A percentile compares a stretch with the other conserved stretches of the same genome.
Evolutionary conservation across 2,329 filamentous ascomycete species (phyloP).

Genomic region (Didymella pomorum): DNA sequence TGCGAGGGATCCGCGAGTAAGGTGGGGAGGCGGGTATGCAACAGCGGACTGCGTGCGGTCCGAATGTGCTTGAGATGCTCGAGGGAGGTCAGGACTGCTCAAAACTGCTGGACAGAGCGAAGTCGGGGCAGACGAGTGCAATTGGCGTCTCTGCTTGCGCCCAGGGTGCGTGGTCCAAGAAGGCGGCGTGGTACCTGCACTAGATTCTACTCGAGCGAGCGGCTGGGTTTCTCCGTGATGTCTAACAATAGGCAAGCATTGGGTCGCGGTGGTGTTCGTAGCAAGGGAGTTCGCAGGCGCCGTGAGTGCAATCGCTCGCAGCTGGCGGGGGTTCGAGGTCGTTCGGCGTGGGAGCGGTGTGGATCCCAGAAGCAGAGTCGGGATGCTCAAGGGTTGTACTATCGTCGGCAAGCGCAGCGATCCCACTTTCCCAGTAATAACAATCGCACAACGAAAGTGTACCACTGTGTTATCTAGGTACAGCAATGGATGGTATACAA

Average conservation of each 20-base stretch:
- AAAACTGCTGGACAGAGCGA: background rate
- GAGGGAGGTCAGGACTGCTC: background rate
- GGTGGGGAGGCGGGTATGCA: background rate
- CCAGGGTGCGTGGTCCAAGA: constrained; percentile 8
- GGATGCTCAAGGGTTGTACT: constrained; percentile 29
- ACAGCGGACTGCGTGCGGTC: background rate
- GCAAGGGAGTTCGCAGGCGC: constrained; percentile 23
- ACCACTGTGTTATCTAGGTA: constrained; percentile 7
- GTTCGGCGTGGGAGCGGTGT: constrained; percentile 42
- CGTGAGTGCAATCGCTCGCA: constrained; percentile 19
- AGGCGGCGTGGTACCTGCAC: constrained; percentile 11
- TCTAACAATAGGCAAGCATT: constrained; percentile 36
- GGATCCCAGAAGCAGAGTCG: background rate
- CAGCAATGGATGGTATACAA: background rate
- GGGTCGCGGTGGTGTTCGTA: constrained; percentile 22
- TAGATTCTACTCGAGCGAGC: constrained; percentile 20
- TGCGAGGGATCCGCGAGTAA: no score
- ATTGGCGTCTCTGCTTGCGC: constrained; percentile 14
- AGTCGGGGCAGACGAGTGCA: constrained; percentile 2
- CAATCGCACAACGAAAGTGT: constrained; percentile 11
- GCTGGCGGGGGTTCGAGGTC: constrained; percentile 33
- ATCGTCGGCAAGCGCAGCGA: constrained; percentile 41
- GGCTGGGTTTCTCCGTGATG: constrained; percentile 21
- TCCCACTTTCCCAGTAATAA: constrained; percentile 20
- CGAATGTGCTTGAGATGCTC: background rate